These are phyloP conservation scores for Eimeria praecox DNA, from an alignment of 169 alveolate species.

Conservation along the genomic window DNA sequence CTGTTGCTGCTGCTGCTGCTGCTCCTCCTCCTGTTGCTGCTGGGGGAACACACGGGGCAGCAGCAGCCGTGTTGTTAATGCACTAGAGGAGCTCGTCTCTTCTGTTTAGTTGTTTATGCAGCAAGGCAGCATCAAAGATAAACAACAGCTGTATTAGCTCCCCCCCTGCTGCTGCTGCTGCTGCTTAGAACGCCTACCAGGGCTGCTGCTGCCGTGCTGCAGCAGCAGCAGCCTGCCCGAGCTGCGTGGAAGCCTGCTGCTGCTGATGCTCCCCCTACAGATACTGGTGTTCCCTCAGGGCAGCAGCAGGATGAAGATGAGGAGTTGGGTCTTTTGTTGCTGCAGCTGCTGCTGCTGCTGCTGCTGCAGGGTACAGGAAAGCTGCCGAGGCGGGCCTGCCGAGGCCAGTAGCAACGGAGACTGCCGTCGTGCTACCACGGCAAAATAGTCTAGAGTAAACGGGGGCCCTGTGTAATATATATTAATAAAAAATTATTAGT, in stretches of 20 bases:
- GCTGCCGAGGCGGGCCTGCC: slow-evolving; percentile 67
- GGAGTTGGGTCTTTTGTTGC: not conserved
- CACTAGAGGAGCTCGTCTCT: slow-evolving; percentile 32
- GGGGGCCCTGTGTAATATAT: slow-evolving; percentile 52
- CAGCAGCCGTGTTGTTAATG: slow-evolving; percentile 18
- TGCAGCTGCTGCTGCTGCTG: slow-evolving; percentile 42
- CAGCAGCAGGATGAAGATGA: slow-evolving; percentile 38
- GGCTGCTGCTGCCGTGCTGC: slow-evolving; percentile 67
- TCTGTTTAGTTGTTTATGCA: not conserved
- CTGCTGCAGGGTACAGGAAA: slow-evolving; percentile 24
- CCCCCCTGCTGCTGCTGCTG: too few species aligned
- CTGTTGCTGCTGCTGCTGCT: slow-evolving; percentile 31
- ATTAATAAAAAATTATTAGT: slow-evolving; percentile 16
- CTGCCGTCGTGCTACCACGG: slow-evolving; percentile 48
- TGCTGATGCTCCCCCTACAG: slow-evolving; percentile 19
- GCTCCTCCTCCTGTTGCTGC: slow-evolving; percentile 40
- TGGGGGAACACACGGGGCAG: slow-evolving; percentile 3
- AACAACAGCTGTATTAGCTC: not conserved
- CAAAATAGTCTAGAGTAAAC: not conserved
- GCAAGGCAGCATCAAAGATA: not conserved
- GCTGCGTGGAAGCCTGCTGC: slow-evolving; percentile 62
- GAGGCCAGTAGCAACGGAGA: slow-evolving; percentile 18
- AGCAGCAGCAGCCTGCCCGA: slow-evolving; percentile 63
- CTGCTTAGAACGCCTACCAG: not conserved
- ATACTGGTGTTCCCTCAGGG: slow-evolving; percentile 3